These are phyloP conservation scores for Serendipita sp. DNA, from an alignment of 768 basidiomycete genomes.

Conservation along the genomic window DNA sequence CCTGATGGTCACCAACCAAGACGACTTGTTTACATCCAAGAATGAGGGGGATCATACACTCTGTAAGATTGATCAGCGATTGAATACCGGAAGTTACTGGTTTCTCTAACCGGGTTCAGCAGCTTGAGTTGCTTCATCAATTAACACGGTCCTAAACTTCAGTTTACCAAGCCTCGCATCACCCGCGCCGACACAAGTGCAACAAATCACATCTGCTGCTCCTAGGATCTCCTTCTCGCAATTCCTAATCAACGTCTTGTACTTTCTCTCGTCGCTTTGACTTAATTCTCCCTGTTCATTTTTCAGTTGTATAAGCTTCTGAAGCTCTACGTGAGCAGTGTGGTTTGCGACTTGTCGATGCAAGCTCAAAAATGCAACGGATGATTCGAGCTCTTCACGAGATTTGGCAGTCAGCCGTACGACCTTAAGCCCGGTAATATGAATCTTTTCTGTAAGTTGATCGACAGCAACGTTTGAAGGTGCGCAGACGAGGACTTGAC, in stretches of 20 bases:
- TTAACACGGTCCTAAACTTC: constrained; percentile 96
- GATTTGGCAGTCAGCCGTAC: constrained; percentile 97
- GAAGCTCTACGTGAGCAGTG: constrained; percentile 88
- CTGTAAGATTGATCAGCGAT: constrained; percentile 25
- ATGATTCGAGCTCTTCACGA: constrained; percentile 94
- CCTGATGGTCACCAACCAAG: constrained; percentile 84
- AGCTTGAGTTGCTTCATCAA: constrained; percentile 97
- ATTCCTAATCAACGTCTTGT: constrained; percentile 85
- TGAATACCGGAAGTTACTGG: constrained; percentile 3
- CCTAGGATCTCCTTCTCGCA: constrained; percentile 95
- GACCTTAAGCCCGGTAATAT: constrained; percentile 95
- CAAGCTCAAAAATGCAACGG: constrained; percentile 80
- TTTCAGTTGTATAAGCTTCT: constrained; percentile 96
- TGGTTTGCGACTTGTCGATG: constrained; percentile 97
- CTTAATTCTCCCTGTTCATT: constrained; percentile 95
- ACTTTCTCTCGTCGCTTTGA: constrained; percentile 92
- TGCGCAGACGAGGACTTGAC: constrained; percentile 96
- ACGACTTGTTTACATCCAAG: constrained; percentile 98
- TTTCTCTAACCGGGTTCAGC: constrained; percentile 69
- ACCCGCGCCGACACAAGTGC: constrained; percentile 94
- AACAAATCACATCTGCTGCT: constrained; percentile 95
- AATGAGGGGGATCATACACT: constrained; percentile 98
- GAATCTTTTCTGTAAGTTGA: constrained; percentile 97
- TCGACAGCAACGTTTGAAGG: constrained; percentile 99
- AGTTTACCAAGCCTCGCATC: constrained; percentile 92